Conservation (phyloP, 768 basidiomycete genomes). For the Candolleomyces eurysporus region DNA sequence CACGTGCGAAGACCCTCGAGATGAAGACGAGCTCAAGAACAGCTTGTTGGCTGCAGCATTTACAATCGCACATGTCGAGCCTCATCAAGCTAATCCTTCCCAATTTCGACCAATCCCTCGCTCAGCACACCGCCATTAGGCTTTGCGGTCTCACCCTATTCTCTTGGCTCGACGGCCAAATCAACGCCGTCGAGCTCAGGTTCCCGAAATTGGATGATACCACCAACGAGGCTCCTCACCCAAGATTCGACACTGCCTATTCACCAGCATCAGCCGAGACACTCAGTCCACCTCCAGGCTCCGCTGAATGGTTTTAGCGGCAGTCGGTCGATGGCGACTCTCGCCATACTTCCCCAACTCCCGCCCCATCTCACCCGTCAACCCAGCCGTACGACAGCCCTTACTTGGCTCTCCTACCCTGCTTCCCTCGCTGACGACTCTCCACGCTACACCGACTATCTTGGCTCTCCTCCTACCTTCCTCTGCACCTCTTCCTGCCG, state of each 20-base stretch:
- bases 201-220: conserved; percentile 38
- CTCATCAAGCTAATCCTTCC: conserved; percentile 40
- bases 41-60: conserved; percentile 38
- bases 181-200: conserved; percentile 35
- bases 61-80: conserved; percentile 42
- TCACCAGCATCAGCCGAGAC: not conserved
- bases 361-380: conserved; percentile 9
- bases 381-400: conserved; percentile 10
- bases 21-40: conserved; percentile 17
- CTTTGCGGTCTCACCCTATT: conserved; percentile 38
- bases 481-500: not conserved
- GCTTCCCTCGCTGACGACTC: conserved; percentile 36
- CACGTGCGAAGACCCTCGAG: too few relatives aligned
- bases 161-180: conserved; percentile 42
- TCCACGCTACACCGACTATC: conserved; percentile 37
- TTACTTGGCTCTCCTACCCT: conserved; percentile 31
- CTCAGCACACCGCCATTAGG: conserved; percentile 41
- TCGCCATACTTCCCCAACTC: conserved; percentile 13
- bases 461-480: conserved; percentile 22
- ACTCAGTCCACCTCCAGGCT: not conserved
- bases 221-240: conserved; percentile 10
- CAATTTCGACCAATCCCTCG: conserved; percentile 39
- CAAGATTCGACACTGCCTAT: not conserved
- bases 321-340: not conserved
- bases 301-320: not conserved